Conservation (phyloP, 2,329 filamentous ascomycete species). For the Aspergillus luchuensis region DNA sequence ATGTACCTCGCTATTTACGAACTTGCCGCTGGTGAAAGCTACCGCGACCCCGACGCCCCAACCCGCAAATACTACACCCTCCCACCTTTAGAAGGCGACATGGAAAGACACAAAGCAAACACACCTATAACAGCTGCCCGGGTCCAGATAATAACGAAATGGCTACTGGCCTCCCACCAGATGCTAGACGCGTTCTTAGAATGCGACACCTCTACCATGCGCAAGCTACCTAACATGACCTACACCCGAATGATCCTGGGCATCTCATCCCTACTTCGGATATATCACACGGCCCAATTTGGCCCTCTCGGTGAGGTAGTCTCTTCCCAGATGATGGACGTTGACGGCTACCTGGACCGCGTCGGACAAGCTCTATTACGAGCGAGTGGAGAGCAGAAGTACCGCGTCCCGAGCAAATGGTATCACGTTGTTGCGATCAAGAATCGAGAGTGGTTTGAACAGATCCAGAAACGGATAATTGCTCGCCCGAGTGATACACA, state of each 20-base stretch:
- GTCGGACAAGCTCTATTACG: background rate
- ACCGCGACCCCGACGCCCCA: conserved; percentile 2
- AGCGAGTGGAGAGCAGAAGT: background rate
- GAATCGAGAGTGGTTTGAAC: conserved; percentile 4
- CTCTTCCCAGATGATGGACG: background rate
- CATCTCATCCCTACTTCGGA: background rate
- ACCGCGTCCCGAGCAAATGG: conserved; percentile 8
- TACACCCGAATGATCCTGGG: conserved; percentile 6
- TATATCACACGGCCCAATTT: background rate
- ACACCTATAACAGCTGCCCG: background rate
- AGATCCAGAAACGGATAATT: background rate
- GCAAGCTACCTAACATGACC: conserved; percentile 5
- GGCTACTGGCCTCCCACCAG: conserved; percentile 2
- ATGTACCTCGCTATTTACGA: conserved; percentile 37
- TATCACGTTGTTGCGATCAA: conserved; percentile 4
- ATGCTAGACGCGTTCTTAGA: conserved; percentile 1
- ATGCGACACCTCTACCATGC: conserved; percentile 2
- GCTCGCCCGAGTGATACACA: background rate
- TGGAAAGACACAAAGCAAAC: conserved; percentile 3
- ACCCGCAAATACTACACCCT: conserved; percentile 9
- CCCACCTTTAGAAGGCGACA: conserved; percentile 1
- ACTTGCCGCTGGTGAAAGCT: conserved; percentile 34
- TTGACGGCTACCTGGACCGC: conserved; percentile 5
- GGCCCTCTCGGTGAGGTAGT: background rate
- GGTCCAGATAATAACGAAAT: conserved; percentile 1